Base-by-base conservation (phyloP, 495 filamentous ascomycete genomes). In the Letharia lupina region DNA sequence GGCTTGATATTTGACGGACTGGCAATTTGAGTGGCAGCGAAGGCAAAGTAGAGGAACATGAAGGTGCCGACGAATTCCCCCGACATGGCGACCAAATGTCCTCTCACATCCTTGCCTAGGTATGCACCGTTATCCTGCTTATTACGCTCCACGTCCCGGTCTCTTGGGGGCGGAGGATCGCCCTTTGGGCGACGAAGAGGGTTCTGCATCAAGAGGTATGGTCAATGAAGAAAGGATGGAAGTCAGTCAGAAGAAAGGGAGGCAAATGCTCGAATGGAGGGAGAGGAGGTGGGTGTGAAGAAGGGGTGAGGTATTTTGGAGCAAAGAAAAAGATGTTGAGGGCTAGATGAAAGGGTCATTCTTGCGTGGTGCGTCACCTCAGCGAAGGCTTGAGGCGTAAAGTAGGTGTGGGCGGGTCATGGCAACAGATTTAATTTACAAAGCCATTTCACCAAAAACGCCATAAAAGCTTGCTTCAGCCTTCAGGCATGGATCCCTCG, bases 1-100 rank as follows among this genome's bases (percentile, higher is more conserved):
- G 16, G 33, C 13, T 37, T 23, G 6, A 10, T 4, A 11, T 39
- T 28, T 44, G 44, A 61, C 60, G 35, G 57, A 28, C 64, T 68
- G 23, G 66, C 61, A 37, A 68, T 61, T 40, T 68, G 66, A 76
- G 66, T 68, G 40, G 66, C 66, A 50, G 61, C 66, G 37, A 39
- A 40, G 61, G 37, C n/a, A 66, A 83, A 79, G 72, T 77, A 83
- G 39, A 83, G 75, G 70, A 83, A 83, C 66, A 83, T 70, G 62
- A 79, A 76, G 5, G 82, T 84, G 58, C 81, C 81, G 60, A 77
- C 74, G 61, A 79, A 80, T 66, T 80, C 79, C 52, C 77, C 73
- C 37, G 61, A 65, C 57, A 68, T 65, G 50, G 70, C 70, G 42
- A 71, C 62, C 41, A 71, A 47, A 44, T 71, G 70, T 5, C 37